Conservation (phyloP, 228 moss, liverwort and hornwort genomes). For the Sphagnum magellanicum region DNA sequence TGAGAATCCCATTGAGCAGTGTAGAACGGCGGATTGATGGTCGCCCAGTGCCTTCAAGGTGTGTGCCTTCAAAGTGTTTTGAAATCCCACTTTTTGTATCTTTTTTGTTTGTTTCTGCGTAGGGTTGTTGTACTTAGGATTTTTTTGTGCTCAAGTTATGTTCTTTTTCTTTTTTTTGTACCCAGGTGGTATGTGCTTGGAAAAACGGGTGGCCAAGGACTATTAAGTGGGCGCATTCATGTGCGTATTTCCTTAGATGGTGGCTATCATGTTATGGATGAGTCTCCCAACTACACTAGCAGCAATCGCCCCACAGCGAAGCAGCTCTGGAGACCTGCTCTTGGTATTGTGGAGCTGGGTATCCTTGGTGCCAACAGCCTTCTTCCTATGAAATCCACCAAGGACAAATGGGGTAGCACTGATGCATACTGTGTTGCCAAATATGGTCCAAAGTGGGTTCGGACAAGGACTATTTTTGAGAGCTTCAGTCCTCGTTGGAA, state of each 20-base stretch:
- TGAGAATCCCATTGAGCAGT: conserved; percentile 19
- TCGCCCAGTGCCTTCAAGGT: conserved; percentile 32
- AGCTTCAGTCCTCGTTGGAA: conserved; percentile 47
- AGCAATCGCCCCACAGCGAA: conserved; percentile 40
- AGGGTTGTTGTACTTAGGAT: too few species aligned
- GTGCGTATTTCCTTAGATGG: conserved; percentile 37
- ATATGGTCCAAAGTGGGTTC: conserved; percentile 48
- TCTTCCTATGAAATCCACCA: conserved; percentile 32
- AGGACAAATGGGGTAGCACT: conserved; percentile 14
- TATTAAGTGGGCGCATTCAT: conserved; percentile 45
- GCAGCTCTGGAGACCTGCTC: conserved; percentile 34
- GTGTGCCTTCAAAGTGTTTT: conserved; percentile 4
- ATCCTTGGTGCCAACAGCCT: conserved; percentile 33
- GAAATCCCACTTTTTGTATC: too few species aligned
- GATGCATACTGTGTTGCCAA: conserved; percentile 48
- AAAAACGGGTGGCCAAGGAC: conserved; percentile 21
- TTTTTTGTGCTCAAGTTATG: too few species aligned
- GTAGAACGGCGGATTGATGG: conserved; percentile 34
- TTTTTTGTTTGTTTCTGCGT: too few species aligned
- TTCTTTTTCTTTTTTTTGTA: too few species aligned
- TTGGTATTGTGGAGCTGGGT: conserved; percentile 47
- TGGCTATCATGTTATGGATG: conserved; percentile 49
- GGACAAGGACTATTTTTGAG: conserved; percentile 42
- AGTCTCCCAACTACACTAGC: conserved; percentile 32
- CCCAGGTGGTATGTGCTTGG: conserved; percentile 45